A percentile compares a stretch with the other conserved stretches of the same genome.
phyloP scores from a whole-genome alignment of 2,329 filamentous ascomycete species.

The Ilyonectria mors-panacis region DNA sequence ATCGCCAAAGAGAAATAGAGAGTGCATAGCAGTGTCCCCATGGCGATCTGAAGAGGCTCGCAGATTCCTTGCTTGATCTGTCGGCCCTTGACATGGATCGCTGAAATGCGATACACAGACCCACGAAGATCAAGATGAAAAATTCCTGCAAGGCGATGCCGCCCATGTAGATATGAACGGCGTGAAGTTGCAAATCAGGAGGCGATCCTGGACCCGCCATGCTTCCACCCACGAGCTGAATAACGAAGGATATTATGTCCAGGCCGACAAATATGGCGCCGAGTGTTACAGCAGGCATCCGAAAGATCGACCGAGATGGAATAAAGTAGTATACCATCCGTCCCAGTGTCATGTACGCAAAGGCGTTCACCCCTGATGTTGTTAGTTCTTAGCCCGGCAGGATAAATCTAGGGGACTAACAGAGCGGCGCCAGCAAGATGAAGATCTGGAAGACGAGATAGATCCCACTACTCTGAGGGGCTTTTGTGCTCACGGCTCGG shows the following conservation, averaged over 20 bases:
- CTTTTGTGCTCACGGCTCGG: slow-evolving; percentile 38
- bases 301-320: slow-evolving; percentile 55
- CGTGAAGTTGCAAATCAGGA: slow-evolving; percentile 47
- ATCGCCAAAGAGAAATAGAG: slow-evolving; percentile 55
- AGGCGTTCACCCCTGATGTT: slow-evolving; percentile 60
- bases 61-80: neutral
- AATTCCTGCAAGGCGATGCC: slow-evolving; percentile 66
- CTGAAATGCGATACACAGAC: slow-evolving; percentile 49
- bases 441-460: slow-evolving; percentile 45
- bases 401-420: slow-evolving; percentile 24
- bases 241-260: slow-evolving; percentile 55
- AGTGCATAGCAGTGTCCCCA: slow-evolving; percentile 42
- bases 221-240: slow-evolving; percentile 55
- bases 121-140: slow-evolving; percentile 64
- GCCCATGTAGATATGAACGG: slow-evolving; percentile 65
- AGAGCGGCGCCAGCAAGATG: slow-evolving; percentile 41
- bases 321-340: slow-evolving; percentile 62
- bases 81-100: slow-evolving; percentile 19
- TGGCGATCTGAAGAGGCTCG: neutral
- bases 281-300: slow-evolving; percentile 54
- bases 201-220: slow-evolving; percentile 46
- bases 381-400: neutral
- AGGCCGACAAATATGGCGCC: slow-evolving; percentile 58
- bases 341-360: slow-evolving; percentile 62
- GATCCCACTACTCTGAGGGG: slow-evolving; percentile 37